Percentiles rank a stretch among this genome's conserved stretches.
Evolutionary conservation across 129 eudicot genomes (phyloP).

Genomic region (Arctium lappa): DNA sequence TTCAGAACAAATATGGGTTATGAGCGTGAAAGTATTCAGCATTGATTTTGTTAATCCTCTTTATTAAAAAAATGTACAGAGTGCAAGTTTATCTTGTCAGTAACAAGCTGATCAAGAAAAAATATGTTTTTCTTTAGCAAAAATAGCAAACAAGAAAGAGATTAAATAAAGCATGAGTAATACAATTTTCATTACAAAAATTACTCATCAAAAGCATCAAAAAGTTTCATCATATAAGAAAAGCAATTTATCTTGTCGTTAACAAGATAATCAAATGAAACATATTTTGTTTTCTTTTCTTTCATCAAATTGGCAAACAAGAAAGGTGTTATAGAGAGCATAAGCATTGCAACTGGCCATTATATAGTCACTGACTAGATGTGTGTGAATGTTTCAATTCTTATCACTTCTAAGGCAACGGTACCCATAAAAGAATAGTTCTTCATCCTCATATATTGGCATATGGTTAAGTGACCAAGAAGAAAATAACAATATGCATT

Average conservation of each 20-base stretch:
- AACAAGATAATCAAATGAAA: background rate
- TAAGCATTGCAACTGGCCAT: too few species aligned
- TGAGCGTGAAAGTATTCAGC: background rate
- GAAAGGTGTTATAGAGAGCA: background rate
- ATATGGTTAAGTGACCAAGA: background rate
- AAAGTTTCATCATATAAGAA: too few species aligned
- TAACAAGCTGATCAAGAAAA: too few species aligned
- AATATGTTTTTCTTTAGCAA: too few species aligned
- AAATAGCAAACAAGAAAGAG: too few species aligned
- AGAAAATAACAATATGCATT: background rate
- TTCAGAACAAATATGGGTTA: background rate
- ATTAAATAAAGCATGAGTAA: too few species aligned
- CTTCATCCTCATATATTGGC: background rate
- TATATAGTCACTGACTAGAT: too few species aligned
- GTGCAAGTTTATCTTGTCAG: too few species aligned
- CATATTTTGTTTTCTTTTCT: background rate
- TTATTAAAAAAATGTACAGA: background rate
- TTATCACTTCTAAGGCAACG: too few species aligned
- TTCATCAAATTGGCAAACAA: background rate
- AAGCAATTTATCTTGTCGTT: background rate
- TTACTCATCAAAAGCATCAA: too few species aligned
- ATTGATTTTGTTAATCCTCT: background rate
- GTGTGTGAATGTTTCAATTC: too few species aligned
- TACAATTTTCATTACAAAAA: too few species aligned
- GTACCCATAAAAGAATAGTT: background rate